Evolutionary conservation across 768 basidiomycete genomes (phyloP).

Genomic region (Neoboletus magnificus): DNA sequence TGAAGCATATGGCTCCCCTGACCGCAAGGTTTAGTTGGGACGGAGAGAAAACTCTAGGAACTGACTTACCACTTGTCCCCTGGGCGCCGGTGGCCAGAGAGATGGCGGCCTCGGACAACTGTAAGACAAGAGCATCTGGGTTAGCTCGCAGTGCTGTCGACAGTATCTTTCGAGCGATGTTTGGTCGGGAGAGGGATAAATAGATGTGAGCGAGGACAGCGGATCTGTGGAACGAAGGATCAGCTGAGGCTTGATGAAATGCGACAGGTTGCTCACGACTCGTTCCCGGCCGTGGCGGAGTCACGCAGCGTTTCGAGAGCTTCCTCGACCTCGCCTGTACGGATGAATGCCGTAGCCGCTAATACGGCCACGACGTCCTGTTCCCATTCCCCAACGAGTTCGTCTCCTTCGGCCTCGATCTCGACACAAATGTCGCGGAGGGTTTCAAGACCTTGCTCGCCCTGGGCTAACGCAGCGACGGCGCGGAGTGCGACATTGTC

Average conservation of each 20-base stretch:
- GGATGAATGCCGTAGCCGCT: slow-evolving; percentile 83
- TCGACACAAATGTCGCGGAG: slow-evolving; percentile 85
- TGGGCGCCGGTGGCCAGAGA: slow-evolving; percentile 74
- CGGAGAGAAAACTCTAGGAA: slow-evolving; percentile 19
- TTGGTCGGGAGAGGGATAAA: slow-evolving; percentile 84
- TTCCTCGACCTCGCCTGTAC: slow-evolving; percentile 86
- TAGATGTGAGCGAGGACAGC: slow-evolving; percentile 83
- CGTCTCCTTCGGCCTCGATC: slow-evolving; percentile 71
- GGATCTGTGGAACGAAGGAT: slow-evolving; percentile 46
- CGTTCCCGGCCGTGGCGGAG: slow-evolving; percentile 69
- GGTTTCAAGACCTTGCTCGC: slow-evolving; percentile 67
- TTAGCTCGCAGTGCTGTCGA: slow-evolving; percentile 81
- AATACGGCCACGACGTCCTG: slow-evolving; percentile 73
- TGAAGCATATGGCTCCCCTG: slow-evolving; percentile 37
- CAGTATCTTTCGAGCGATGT: slow-evolving; percentile 84
- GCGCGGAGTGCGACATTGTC: slow-evolving; percentile 72
- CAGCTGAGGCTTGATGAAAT: background rate
- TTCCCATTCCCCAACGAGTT: slow-evolving; percentile 61
- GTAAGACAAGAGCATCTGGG: slow-evolving; percentile 86
- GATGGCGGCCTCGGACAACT: slow-evolving; percentile 83
- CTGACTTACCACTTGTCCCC: slow-evolving; percentile 42
- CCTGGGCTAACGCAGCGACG: slow-evolving; percentile 64
- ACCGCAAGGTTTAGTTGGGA: background rate
- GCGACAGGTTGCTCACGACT: slow-evolving; percentile 59
- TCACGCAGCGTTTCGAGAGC: slow-evolving; percentile 84